Evolutionary conservation across 257 asterid genomes (phyloP).

Genomic region (Solanum ossicruentum): DNA sequence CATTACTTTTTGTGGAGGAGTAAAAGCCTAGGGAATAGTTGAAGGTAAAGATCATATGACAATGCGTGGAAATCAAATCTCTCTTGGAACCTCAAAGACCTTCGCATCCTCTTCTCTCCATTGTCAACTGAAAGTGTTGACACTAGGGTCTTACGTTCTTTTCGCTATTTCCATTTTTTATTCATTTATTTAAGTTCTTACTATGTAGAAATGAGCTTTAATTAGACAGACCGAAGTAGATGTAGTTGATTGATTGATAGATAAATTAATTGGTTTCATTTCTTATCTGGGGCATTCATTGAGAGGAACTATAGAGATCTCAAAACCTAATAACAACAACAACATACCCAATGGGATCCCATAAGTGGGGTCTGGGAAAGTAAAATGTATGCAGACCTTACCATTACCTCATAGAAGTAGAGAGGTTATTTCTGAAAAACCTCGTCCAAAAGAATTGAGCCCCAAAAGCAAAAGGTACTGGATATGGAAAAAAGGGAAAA

Average conservation of each 20-base stretch:
- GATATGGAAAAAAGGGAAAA: no score
- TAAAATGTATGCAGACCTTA: no score
- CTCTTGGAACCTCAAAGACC: slow-evolving; percentile 66
- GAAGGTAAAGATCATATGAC: neutral
- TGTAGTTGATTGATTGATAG: neutral
- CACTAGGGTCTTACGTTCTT: slow-evolving; percentile 31
- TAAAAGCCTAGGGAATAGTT: neutral
- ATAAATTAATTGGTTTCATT: neutral
- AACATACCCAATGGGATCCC: no score
- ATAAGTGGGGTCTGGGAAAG: no score
- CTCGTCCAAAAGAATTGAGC: no score
- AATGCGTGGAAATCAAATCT: slow-evolving; percentile 84
- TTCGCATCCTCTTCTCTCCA: slow-evolving; percentile 65
- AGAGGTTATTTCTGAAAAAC: no score
- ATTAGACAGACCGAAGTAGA: neutral
- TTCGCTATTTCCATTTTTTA: neutral
- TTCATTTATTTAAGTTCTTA: neutral
- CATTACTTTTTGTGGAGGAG: no score
- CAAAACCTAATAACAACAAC: slow-evolving; percentile 29
- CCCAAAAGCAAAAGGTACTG: no score
- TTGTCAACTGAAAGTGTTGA: slow-evolving; percentile 57
- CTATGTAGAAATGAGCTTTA: neutral
- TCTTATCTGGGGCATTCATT: slow-evolving; percentile 23
- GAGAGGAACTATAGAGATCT: slow-evolving; percentile 80
- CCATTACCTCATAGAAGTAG: no score